Evolutionary conservation across 352 stramenopile species (phyloP), one percentile per base, ranked within the genome.

Genomic region (Plasmopara muralis): DNA sequence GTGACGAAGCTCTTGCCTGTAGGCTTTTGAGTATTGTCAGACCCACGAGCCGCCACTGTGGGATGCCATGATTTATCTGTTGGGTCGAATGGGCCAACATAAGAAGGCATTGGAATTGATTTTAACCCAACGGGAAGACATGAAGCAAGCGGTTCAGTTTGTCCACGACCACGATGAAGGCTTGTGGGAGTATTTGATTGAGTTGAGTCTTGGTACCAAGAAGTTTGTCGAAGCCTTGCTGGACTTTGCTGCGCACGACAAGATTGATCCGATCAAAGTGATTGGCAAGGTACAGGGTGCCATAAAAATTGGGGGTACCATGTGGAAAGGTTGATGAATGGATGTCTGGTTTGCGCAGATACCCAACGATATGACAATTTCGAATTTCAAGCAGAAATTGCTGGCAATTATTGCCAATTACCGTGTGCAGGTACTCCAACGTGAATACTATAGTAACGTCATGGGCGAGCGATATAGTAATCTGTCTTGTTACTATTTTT

Each of bases 61-160:
- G 79, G 79, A 89, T 44, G 77, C 83, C 10, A 93, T 93, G 83
- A 90, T 93, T 53, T 93, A 89, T 60, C 87, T 90, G 46, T 53
- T 93, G 25, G 80, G 83, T 16, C 83, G 83, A 42, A 90, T 93
- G 83, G 83, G 83, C 6, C 79, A 93, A 41, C 77, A 93, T 64
- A 90, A 90, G 73, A 82, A 83, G 35, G 83, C 83, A 9, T 66
- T 93, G 4, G 83, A 93, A 50, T 53, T 93, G 12, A 89, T 93
- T 46, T 62, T 90, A 48, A 93, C 79, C 5, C 83, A 93, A 53
- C 78, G 82, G 47, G 65, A 67, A 8, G 79, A 93, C 45, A 85
- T 93, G 44, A 84, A 87, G 49, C 77, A 90, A 45, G 79, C 83
- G 4, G 89, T 93, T 35, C 77, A 86, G 48, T 93, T 89, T 54